Percentiles rank a stretch among this genome's conserved stretches.
Evolutionary conservation across 257 asterid species (phyloP).

Genomic region (Jaltomata sinuosa): DNA sequence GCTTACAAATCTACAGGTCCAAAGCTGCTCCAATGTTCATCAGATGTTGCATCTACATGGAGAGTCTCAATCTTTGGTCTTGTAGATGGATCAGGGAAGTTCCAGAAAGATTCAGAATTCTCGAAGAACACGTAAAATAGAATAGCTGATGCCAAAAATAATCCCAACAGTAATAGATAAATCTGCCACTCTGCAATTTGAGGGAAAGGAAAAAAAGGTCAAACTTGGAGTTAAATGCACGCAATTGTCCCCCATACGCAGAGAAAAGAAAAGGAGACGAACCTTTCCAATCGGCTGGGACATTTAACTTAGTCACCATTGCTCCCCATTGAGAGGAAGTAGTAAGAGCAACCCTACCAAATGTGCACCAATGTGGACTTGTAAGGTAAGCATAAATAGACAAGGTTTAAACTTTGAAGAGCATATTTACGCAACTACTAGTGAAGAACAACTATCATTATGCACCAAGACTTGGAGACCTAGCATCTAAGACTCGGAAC

Average conservation of each 20-base stretch:
- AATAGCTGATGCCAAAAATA: conserved; percentile 70
- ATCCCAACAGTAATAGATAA: conserved; percentile 65
- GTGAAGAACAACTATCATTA: neutral
- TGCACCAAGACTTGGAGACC: neutral
- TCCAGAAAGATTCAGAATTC: conserved; percentile 91
- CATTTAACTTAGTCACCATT: conserved; percentile 66
- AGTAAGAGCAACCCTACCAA: conserved; percentile 72
- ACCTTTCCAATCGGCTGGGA: conserved; percentile 99
- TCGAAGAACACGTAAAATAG: conserved; percentile 76
- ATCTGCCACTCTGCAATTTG: conserved; percentile 90
- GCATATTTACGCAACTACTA: neutral
- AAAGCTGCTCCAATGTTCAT: conserved; percentile 48
- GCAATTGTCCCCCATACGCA: neutral
- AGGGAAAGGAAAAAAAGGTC: neutral
- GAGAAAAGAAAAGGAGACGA: conserved; percentile 1
- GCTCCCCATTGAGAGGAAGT: conserved; percentile 85
- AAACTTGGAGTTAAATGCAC: neutral
- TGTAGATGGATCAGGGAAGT: conserved; percentile 57
- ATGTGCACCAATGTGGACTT: neutral
- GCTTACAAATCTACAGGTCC: conserved; percentile 38
- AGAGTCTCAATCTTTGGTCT: conserved; percentile 35
- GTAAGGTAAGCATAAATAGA: neutral
- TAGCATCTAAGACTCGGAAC: neutral
- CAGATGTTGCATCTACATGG: conserved; percentile 34
- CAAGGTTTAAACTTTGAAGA: neutral